Evolutionary conservation across 2,329 filamentous ascomycete species (phyloP), one percentile per base, ranked within the genome.

Genomic region (Lizonia empirigonia): DNA sequence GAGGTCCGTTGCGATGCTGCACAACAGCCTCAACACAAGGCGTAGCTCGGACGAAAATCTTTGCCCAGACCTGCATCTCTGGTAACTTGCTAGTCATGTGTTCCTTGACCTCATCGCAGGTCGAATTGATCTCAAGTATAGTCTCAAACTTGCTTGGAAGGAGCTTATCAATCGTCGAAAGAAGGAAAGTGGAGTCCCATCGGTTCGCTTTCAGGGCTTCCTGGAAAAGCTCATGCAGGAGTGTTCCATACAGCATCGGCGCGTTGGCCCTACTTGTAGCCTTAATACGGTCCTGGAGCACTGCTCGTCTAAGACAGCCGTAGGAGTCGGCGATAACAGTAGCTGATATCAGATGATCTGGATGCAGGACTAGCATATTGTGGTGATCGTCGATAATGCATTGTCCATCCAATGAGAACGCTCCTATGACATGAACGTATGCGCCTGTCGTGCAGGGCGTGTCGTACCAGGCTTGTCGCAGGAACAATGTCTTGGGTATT

Each of bases 251-350:
- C 0, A 97, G 85, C 63, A 96, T 85, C 1, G 92, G 85, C 26
- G 89, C 83, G 35, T 86, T 90, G 2, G 90, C 82, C 59, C 91
- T 89, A 64, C 87, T 88, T 0, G 91, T 93, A 7, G 91, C 90
- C 73, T 97, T 97, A 63, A 99, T 88, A 24, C 94, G 87, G 71
- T 99, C 93, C 72, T 97, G 92, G 20, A 99, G 82, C 1, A 97
- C 93, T 23, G 94, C 91, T 58, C 93, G 88, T 15, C 94, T 88
- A 69, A 89, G 87, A 69, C 94, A 99, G 19, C 86, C 87, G 70
- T 97, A 96, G 0, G 94, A 96, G 73, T 99, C 94, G n/a, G 91
- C 92, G 34, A 99, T 89, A 5, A 95, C 91, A 0, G 94, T 97
- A 2, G 94, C 89, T 2, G 94, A 97, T 44, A 99, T 88, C 26